Evolutionary conservation across 805 yeast species (phyloP), one percentile per base, ranked within the genome.

Genomic region (Phaffomyces thermotolerans): DNA sequence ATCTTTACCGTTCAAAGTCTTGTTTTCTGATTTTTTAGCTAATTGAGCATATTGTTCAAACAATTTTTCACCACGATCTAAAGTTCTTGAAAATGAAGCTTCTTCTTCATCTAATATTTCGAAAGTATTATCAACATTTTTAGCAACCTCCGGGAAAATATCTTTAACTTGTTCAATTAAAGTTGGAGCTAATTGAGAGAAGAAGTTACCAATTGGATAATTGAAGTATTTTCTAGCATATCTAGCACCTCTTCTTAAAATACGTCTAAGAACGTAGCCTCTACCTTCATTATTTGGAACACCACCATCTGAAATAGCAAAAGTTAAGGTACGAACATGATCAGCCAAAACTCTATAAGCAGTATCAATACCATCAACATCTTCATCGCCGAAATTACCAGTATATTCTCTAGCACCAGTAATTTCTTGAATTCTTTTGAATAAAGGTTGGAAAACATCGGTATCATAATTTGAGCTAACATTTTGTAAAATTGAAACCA

Each of bases 211-310:
- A 56, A 91, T 88, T 51, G 96, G 96, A 60, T 86, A 91, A 66
- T 87, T 81, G 84, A 93, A 81, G 71, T 93, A 90, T 70, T 93
- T 93, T 67, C 98, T 84, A 37, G 84, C 97, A 60, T 87, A 93
- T 67, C 99, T 84, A 34, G 96, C 87, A 59, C 99, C 99, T 73
- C 99, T 84, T 73, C 99, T 84, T 59, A 93, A 73, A 55, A 93
- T 90, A 72, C 99, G 84, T 71, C 99, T 83, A 64, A 93, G 72
- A 36, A 93, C 99, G 60, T 93, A 93, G 57, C 99, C 99, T 70
- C 99, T 84, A 57, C 99, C 99, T 63, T 93, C 99, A 60, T 90
- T 93, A 69, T 93, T 93, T 61, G 99, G 99, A 45, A 93, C 97
- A 60, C 99, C 99, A 59, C 99, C 99, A 65, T 93, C 99, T 34